Base-by-base conservation (phyloP, 495 filamentous ascomycete species). In the Talaromyces borbonicus region DNA sequence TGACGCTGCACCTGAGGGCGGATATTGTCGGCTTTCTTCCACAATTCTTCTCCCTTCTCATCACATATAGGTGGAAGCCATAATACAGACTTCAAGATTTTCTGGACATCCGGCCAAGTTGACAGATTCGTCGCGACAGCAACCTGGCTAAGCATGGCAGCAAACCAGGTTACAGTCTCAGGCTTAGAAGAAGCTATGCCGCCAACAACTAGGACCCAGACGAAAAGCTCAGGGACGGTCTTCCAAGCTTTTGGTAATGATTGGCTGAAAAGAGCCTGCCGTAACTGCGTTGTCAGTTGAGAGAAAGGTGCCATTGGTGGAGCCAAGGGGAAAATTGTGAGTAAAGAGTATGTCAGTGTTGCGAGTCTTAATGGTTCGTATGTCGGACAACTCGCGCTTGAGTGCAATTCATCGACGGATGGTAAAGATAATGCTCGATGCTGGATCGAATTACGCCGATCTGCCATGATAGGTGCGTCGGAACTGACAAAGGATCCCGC, bases 201-300 rank as follows among this genome's bases (percentile, higher is more conserved):
- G n/a, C 43, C 43, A 27, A 46, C 43, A 24, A 46, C 43, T n/a
- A 46, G 9, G 14, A n/a, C 26, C 43, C 43, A 46, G 14, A 46
- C 27, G 16, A 46, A 30, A 15, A 33, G 30, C 30, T 46, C 43
- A 11, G 43, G 43, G 15, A 32, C 27, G 7, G 15, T 33, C 8
- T 35, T 46, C 43, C 43, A 46, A 8, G 27, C 43, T 8, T n/a
- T 27, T 8, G 38, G 38, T 5, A 41, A 14, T 2, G 43, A 46
- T 23, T 46, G 27, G 18, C 20, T 46, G 30, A 31, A 46, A 19
- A 46, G 16, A 20, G 43, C 43, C 18, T 46, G 43, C 24, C 43
- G 43, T 35, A 46, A n/a, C 14, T 35, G 27, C 9, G 27, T 29
- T 7, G 43, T 46, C 29, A 46, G 26, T 9, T 35, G 43, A 32